phyloP scores from a whole-genome alignment of 306 rosid species.

The Cucurbita moschata region DNA sequence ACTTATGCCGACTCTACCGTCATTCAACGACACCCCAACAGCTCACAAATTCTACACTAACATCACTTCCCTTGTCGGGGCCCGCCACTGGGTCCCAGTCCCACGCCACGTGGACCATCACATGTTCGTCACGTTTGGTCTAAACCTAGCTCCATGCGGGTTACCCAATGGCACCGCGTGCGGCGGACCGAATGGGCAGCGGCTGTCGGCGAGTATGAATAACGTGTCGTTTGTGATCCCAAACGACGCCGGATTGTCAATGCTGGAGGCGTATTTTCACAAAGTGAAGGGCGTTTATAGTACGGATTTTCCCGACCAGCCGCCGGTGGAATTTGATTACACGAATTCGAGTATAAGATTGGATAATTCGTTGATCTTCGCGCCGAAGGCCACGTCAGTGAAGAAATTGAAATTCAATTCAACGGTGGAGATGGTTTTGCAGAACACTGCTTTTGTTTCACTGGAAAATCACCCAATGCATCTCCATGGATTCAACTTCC shows the following conservation, averaged over 20 bases:
- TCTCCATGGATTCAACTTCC: conserved; percentile 49
- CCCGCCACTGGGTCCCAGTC: conserved; percentile 37
- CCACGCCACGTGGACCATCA: conserved; percentile 32
- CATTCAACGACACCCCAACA: conserved; percentile 18
- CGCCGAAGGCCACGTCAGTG: conserved; percentile 37
- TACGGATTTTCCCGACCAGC: conserved; percentile 32
- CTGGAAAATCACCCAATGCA: conserved; percentile 48
- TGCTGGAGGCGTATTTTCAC: conserved; percentile 30
- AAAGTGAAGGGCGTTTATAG: conserved; percentile 28
- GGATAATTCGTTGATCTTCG: neutral
- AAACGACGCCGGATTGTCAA: conserved; percentile 4
- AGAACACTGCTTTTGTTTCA: conserved; percentile 19
- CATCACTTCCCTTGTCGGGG: conserved; percentile 16
- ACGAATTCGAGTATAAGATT: neutral
- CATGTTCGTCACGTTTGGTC: conserved; percentile 38
- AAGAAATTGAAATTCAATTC: conserved; percentile 45
- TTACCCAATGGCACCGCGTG: conserved; percentile 13
- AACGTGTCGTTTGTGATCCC: conserved; percentile 51
- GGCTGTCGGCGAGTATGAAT: conserved; percentile 49
- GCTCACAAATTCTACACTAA: conserved; percentile 38
- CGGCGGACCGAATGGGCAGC: neutral
- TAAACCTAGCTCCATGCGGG: conserved; percentile 14
- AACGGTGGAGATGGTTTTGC: conserved; percentile 39
- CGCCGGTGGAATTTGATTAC: conserved; percentile 25
- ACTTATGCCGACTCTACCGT: conserved; percentile 31